Evolutionary conservation across 1,284 basidiomycete species (phyloP), one percentile per base, ranked within the genome.

Genomic region (Paramarasmius palmivorus): DNA sequence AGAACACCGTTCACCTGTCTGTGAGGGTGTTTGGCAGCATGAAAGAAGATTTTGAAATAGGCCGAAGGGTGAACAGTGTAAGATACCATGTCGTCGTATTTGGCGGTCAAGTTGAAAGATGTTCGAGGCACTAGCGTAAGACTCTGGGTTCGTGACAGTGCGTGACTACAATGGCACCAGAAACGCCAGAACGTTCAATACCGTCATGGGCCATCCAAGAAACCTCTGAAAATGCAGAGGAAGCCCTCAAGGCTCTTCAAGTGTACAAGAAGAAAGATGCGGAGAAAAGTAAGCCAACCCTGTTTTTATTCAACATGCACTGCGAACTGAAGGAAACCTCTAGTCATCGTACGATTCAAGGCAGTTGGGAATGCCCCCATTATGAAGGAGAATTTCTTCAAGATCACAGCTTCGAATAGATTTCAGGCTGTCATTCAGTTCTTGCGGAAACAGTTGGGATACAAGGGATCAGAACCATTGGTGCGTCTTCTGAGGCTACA

Each of bases 381-480:
- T 64, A 97, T 98, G 95, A 96, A 92, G 74, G 92, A 96, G 75
- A 98, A 98, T 73, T 92, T 96, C 67, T 98, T 95, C 83, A 96
- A 96, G 76, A 96, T 98, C 62, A 95, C 94, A 0, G 92, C 95
- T 4, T 90, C 90, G 45, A 96, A 98, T 70, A 82, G 90, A 51
- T 99, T 98, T 66, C 94, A 97, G 67, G 92, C 94, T 1, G 96
- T 98, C 52, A 95, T 97, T 47, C 88, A 93, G 62, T 98, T 98
- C 67, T 68, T 98, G 68, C 76, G 95, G 53, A 94, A 89, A 64
- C 94, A 98, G 68, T 72, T 98, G 42, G 90, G 88, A 8, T 93
- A 91, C 86, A 95, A 94, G 69, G 76, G 86, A 8, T 83, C 86
- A 0, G 96, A 98, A 63, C 86, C 94, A 0, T 71, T 98, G 67